Conservation (phyloP, 139 green algal species). For the Tetraselmis striata region DNA sequence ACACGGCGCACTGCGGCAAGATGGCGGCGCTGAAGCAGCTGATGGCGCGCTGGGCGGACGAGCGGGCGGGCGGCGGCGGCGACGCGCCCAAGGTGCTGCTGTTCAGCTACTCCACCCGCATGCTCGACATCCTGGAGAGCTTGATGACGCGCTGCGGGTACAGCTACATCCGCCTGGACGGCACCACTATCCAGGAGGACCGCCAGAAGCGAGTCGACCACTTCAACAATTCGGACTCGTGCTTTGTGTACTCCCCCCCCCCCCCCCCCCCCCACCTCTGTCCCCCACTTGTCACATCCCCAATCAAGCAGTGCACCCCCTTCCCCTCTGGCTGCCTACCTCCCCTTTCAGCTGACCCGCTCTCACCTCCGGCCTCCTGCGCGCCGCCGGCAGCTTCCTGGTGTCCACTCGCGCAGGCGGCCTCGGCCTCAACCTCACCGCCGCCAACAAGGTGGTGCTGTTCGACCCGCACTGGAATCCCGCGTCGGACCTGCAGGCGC, state of each 20-base stretch:
- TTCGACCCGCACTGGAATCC: slow-evolving; percentile 74
- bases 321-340: too few relatives aligned
- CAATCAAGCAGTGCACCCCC: too few relatives aligned
- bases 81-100: slow-evolving; percentile 52
- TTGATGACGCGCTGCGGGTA: slow-evolving; percentile 33
- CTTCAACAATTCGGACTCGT: slow-evolving; percentile 47
- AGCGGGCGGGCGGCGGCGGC: background rate
- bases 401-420: slow-evolving; percentile 50
- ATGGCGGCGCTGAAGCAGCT: slow-evolving; percentile 35
- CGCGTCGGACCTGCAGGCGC: slow-evolving; percentile 34
- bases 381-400: slow-evolving; percentile 53
- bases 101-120: slow-evolving; percentile 49
- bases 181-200: slow-evolving; percentile 27
- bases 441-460: slow-evolving; percentile 61
- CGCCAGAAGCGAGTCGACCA: slow-evolving; percentile 45
- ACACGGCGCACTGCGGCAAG: slow-evolving; percentile 53
- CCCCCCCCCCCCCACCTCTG: slow-evolving; percentile 3
- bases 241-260: background rate
- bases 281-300: too few relatives aligned
- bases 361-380: too few relatives aligned
- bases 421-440: slow-evolving; percentile 66
- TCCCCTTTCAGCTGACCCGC: too few relatives aligned
- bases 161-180: slow-evolving; percentile 41
- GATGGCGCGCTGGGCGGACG: slow-evolving; percentile 26
- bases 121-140: slow-evolving; percentile 53